Evolutionary conservation across 2,329 filamentous ascomycete species (phyloP).

Genomic region (Beauveria sp.): DNA sequence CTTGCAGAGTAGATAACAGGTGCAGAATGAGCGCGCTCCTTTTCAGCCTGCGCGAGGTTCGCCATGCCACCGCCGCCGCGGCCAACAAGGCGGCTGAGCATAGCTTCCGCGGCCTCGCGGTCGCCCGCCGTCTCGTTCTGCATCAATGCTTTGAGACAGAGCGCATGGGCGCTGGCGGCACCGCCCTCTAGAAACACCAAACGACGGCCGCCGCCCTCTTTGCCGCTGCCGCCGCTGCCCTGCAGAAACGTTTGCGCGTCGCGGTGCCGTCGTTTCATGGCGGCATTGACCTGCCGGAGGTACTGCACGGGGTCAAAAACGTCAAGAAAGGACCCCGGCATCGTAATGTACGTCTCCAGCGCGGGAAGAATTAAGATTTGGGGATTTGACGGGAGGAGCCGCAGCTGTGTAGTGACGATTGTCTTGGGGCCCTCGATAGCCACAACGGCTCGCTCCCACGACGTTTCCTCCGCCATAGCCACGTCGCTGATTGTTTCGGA

Average conservation of each 20-base stretch:
- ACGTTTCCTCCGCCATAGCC: neutral
- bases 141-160: constrained; percentile 48
- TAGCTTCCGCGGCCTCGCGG: constrained; percentile 37
- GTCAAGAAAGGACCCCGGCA: neutral
- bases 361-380: constrained; percentile 50
- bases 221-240: constrained; percentile 28
- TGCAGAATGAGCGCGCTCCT: neutral
- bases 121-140: constrained; percentile 43
- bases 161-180: constrained; percentile 43
- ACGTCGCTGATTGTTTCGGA: neutral
- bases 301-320: constrained; percentile 26
- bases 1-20: neutral
- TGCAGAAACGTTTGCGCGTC: constrained; percentile 44
- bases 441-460: constrained; percentile 40
- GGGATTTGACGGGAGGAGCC: constrained; percentile 49
- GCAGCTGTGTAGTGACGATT: constrained; percentile 49
- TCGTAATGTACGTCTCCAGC: constrained; percentile 37
- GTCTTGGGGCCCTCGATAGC: constrained; percentile 52
- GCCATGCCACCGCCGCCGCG: constrained; percentile 42
- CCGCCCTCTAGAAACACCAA: constrained; percentile 56
- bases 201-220: constrained; percentile 33
- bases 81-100: constrained; percentile 44
- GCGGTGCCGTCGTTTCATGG: constrained; percentile 37
- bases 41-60: constrained; percentile 22
- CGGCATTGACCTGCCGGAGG: constrained; percentile 44